Conservation (phyloP, 1,284 basidiomycete species). For the Tetrapyrgos nigripes region DNA sequence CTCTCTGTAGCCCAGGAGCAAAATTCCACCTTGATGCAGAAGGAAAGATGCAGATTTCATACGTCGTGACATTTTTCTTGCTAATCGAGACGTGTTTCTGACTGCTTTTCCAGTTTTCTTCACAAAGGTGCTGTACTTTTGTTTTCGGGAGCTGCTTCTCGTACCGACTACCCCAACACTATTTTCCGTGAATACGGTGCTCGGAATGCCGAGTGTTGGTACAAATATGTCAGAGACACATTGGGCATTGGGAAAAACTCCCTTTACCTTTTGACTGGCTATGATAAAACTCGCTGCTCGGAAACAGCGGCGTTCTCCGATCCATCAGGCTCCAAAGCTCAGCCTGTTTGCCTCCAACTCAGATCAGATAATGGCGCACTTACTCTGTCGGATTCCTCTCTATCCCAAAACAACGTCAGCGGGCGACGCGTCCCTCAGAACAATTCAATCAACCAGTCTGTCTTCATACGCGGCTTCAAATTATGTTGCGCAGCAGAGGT, state of each 20-base stretch:
- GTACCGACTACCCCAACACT: conserved; percentile 1
- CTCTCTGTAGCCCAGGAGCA: background rate
- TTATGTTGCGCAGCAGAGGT: conserved; percentile 3
- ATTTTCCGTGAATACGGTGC: conserved; percentile 3
- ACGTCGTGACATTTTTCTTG: background rate
- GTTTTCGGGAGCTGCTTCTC: conserved; percentile 11
- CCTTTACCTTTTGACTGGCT: conserved; percentile 16
- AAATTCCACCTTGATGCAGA: background rate
- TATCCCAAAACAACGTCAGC: conserved; percentile 13
- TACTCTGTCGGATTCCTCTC: background rate
- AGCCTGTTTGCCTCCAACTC: conserved; percentile 2
- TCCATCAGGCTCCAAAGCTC: conserved; percentile 1
- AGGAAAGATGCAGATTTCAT: background rate
- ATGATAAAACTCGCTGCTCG: conserved; percentile 12
- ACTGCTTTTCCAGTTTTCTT: background rate
- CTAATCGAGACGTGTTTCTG: background rate
- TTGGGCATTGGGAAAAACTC: conserved; percentile 8
- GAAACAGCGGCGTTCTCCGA: conserved; percentile 8
- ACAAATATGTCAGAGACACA: conserved; percentile 4
- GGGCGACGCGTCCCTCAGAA: conserved; percentile 22
- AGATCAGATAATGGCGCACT: background rate
- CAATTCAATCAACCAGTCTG: conserved; percentile 16
- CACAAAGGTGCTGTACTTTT: conserved; percentile 13
- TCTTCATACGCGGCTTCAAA: conserved; percentile 20
- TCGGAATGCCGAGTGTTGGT: conserved; percentile 9